These are phyloP conservation scores for Pontederia paniculata DNA, from an alignment of 176 grass and related monocot species.

Conservation along the genomic window DNA sequence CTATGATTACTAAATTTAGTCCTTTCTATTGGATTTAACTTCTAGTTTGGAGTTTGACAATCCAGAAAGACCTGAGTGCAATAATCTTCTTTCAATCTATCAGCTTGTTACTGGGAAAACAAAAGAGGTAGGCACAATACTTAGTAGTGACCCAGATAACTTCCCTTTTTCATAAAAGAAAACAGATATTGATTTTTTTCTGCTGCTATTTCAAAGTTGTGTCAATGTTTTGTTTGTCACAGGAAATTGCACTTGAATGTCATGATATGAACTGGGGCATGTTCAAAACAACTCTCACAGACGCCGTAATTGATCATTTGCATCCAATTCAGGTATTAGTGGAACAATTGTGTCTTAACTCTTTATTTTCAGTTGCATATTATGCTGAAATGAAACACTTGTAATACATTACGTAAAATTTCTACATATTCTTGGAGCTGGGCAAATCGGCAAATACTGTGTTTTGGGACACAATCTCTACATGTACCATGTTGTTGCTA, in stretches of 20 bases:
- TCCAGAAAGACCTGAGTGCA: slow-evolving; percentile 88
- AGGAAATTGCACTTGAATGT: slow-evolving; percentile 80
- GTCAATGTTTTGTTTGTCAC: slow-evolving; percentile 16
- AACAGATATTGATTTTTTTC: not conserved
- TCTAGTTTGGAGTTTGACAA: slow-evolving; percentile 86
- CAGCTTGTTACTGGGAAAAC: slow-evolving; percentile 75
- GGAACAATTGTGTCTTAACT: not conserved
- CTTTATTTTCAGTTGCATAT: not conserved
- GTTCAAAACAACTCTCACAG: slow-evolving; percentile 67
- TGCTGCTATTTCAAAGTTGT: not conserved
- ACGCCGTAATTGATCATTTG: slow-evolving; percentile 78
- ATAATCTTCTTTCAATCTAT: slow-evolving; percentile 86
- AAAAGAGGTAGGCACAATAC: slow-evolving; percentile 57
- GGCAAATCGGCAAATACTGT: no score
- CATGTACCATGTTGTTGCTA: no score
- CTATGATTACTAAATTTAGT: not conserved
- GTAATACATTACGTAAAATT: no score
- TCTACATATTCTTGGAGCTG: no score
- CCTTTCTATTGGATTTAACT: not conserved
- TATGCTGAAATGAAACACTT: not conserved
- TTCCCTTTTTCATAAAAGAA: not conserved
- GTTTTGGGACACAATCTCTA: no score
- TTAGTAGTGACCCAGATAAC: not conserved
- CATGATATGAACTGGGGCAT: slow-evolving; percentile 93
- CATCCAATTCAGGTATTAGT: slow-evolving; percentile 72